Base-by-base conservation (phyloP, 768 basidiomycete species). In the Suillus sp. region DNA sequence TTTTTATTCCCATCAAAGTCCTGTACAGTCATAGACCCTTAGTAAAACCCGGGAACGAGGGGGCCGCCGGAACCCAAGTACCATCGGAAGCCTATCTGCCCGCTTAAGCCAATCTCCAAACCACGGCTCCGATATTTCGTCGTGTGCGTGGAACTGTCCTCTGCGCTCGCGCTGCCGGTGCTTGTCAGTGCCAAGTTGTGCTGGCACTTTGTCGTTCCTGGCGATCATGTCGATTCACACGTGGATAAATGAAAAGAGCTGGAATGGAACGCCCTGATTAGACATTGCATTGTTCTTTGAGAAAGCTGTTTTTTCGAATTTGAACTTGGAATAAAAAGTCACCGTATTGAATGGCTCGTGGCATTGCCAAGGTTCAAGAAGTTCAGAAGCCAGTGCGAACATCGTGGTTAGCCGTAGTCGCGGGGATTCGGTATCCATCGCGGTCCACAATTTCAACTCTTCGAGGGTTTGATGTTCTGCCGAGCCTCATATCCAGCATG, bases 171-270 rank as follows among this genome's bases (percentile, higher is more conserved):
- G 50, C 30, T 32, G 50, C 32, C 50, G 32, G 30, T 51, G 30
- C 20, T 18, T 32, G 50, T 51, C 50, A 51, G 30, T 51, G 30
- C 20, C 30, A 51, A 51, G 50, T 51, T 30, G 18, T 53, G 51
- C 51, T 53, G 51, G 51, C 51, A 53, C 51, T 53, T 34, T 53
- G 55, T 56, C 55, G 55, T 56, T 38, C 55, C 55, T 56, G 55
- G 22, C 55, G 55, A 56, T 56, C 55, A 37, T 11, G 35, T 38
- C 14, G 22, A 56, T 56, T 47, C 55, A 56, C 55, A 25, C 35
- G 51, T 20, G 51, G 20, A 32, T 53, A 51, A 42, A 42, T 42
- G 20, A 7, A 51, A 30, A 18, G 50, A 16, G 8, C 16, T 54
- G n/a, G 32, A 14, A 54, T 54, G 32, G 18, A 32, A 32, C 11